Percentiles rank a stretch among this genome's conserved stretches.
These are phyloP conservation scores for Domatiomyces catenatus DNA, from an alignment of 2,329 filamentous ascomycete species.

Conservation along the genomic window DNA sequence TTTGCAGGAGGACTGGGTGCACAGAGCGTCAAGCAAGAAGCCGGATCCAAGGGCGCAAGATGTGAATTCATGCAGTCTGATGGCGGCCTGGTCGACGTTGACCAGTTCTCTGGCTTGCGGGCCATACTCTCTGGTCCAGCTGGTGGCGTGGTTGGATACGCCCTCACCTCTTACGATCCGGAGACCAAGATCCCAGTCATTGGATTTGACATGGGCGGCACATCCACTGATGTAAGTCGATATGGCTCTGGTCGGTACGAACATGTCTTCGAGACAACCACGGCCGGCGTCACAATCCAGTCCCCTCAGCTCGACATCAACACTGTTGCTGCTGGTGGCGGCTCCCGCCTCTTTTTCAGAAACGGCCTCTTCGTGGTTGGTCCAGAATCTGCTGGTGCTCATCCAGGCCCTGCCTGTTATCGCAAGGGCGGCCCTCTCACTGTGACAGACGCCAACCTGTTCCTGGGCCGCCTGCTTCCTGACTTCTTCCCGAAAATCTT, in stretches of 20 bases:
- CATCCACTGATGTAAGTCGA: conserved; percentile 77
- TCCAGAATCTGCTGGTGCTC: conserved; percentile 78
- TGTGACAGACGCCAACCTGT: conserved; percentile 83
- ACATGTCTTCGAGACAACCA: conserved; percentile 87
- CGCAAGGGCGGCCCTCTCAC: conserved; percentile 80
- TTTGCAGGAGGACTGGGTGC: conserved; percentile 69
- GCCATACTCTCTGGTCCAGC: conserved; percentile 83
- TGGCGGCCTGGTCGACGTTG: conserved; percentile 46
- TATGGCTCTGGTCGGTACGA: conserved; percentile 78
- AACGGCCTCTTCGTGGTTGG: conserved; percentile 88
- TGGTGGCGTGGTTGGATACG: conserved; percentile 88
- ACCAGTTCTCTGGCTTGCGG: conserved; percentile 63
- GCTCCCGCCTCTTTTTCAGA: conserved; percentile 56
- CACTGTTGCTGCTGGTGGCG: conserved; percentile 77
- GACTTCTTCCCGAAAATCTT: conserved; percentile 97
- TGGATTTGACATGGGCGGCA: conserved; percentile 92
- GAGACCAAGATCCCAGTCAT: conserved; percentile 73
- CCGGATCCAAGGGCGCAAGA: conserved; percentile 52
- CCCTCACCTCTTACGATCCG: conserved; percentile 75
- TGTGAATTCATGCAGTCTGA: conserved; percentile 97
- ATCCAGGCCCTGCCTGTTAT: conserved; percentile 84
- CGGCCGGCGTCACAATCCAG: conserved; percentile 85
- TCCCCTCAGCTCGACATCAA: conserved; percentile 89
- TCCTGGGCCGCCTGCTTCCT: conserved; percentile 68
- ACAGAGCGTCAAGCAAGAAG: conserved; percentile 53